Evolutionary conservation across 257 asterid species (phyloP).

Genomic region (Capsicum pubescens): DNA sequence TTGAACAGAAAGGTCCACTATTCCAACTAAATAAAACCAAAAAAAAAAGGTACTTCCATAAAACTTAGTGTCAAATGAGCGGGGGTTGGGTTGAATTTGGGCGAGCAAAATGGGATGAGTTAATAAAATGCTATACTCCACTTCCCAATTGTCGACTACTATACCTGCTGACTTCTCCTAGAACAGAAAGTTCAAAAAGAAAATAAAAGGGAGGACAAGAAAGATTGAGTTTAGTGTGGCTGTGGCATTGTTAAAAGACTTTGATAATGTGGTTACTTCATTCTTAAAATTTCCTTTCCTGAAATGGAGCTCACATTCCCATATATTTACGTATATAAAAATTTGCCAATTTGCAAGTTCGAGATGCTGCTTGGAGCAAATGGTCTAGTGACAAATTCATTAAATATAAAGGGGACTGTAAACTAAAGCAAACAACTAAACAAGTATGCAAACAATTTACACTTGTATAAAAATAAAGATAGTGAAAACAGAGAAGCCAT

Average conservation of each 20-base stretch:
- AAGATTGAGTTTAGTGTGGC: not conserved
- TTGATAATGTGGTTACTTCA: not conserved
- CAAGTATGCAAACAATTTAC: slow-evolving; percentile 4
- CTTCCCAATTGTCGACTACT: not conserved
- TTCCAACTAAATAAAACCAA: too few relatives aligned
- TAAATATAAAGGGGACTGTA: slow-evolving; percentile 16
- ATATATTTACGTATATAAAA: not conserved
- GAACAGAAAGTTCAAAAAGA: not conserved
- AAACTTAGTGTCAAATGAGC: too few relatives aligned
- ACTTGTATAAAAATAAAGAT: slow-evolving; percentile 8
- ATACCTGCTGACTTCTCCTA: not conserved
- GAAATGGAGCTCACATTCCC: slow-evolving; percentile 3
- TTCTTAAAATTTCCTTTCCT: slow-evolving; percentile 4
- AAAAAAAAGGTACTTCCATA: too few relatives aligned
- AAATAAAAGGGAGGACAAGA: not conserved
- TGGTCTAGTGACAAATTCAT: not conserved
- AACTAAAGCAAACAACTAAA: slow-evolving; percentile 1
- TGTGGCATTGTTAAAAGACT: not conserved
- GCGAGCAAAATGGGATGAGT: too few relatives aligned
- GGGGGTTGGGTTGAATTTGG: too few relatives aligned
- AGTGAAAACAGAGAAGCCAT: slow-evolving; percentile 24
- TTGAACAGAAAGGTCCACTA: too few relatives aligned
- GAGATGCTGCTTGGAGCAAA: not conserved
- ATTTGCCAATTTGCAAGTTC: not conserved
- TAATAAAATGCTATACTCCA: not conserved